phyloP scores from a whole-genome alignment of 1,139 yeast genomes.

The Lodderomyces oxycetoniae region DNA sequence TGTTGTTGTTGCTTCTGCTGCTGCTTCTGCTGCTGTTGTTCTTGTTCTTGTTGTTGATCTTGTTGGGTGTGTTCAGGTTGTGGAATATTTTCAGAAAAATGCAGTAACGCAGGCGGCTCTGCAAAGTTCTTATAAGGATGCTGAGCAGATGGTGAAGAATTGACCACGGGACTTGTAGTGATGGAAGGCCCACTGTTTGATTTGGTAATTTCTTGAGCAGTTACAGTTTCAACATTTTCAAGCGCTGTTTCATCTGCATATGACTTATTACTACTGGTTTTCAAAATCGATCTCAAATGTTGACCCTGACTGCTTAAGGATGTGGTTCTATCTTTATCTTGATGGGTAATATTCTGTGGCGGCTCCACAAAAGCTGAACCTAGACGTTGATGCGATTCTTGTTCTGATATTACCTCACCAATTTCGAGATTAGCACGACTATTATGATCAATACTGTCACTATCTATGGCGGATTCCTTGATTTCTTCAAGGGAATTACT shows the following conservation, averaged over 20 bases:
- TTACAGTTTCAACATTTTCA: no score
- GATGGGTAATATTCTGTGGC: conserved; percentile 1
- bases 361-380: conserved; percentile 12
- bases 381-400: conserved; percentile 3
- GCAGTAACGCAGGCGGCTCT: no score
- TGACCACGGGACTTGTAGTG: neutral
- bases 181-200: neutral
- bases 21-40: neutral
- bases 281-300: conserved; percentile 36
- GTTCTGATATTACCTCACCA: no score
- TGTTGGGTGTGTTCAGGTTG: no score
- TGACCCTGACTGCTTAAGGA: conserved; percentile 11
- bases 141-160: neutral
- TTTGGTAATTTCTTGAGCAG: conserved; percentile 11
- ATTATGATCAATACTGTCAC: neutral
- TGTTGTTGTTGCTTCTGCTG: conserved; percentile 1
- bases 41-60: conserved; percentile 1
- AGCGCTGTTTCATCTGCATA: no score
- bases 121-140: neutral
- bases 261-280: conserved; percentile 11
- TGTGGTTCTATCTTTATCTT: conserved; percentile 7
- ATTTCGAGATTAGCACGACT: neutral
- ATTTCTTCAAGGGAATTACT: neutral
- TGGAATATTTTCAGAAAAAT: no score
- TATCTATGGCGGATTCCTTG: neutral